Conservation (phyloP, 805 yeast genomes). For the Soucietia sequanensis region DNA sequence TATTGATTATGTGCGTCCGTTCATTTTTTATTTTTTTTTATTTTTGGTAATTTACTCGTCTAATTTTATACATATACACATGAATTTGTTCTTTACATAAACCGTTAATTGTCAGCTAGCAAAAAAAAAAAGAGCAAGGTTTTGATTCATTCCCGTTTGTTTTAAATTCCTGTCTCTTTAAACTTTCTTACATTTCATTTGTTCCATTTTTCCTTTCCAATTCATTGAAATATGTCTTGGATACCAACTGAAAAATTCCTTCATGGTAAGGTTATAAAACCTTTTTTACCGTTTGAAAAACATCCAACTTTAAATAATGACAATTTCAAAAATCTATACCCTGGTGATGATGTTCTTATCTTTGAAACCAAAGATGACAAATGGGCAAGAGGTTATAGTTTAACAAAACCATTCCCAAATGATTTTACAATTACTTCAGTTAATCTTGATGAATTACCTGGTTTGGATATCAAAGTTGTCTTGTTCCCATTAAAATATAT, state of each 20-base stretch:
- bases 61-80: too few species aligned
- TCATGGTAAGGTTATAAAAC: conserved; percentile 36
- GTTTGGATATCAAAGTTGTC: conserved; percentile 49
- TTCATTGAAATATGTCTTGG: conserved; percentile 31
- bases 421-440: conserved; percentile 63
- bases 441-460: conserved; percentile 63
- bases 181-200: too few species aligned
- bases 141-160: too few species aligned
- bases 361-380: conserved; percentile 60
- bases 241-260: conserved; percentile 34
- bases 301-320: conserved; percentile 37
- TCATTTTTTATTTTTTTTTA: too few species aligned
- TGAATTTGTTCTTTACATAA: too few species aligned
- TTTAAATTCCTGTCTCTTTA: too few species aligned
- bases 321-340: conserved; percentile 54
- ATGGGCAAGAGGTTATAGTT: conserved; percentile 81
- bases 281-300: conserved; percentile 42
- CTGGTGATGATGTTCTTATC: conserved; percentile 76
- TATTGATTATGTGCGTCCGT: too few species aligned
- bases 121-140: too few species aligned
- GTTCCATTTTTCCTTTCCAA: too few species aligned
- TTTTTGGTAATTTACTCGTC: too few species aligned
- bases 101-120: too few species aligned
- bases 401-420: conserved; percentile 66
- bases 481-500: conserved; percentile 62